A percentile compares a stretch with the other conserved stretches of the same genome.
Conservation (phyloP, 2,329 filamentous ascomycete genomes). For the Phialophora macrospora region DNA sequence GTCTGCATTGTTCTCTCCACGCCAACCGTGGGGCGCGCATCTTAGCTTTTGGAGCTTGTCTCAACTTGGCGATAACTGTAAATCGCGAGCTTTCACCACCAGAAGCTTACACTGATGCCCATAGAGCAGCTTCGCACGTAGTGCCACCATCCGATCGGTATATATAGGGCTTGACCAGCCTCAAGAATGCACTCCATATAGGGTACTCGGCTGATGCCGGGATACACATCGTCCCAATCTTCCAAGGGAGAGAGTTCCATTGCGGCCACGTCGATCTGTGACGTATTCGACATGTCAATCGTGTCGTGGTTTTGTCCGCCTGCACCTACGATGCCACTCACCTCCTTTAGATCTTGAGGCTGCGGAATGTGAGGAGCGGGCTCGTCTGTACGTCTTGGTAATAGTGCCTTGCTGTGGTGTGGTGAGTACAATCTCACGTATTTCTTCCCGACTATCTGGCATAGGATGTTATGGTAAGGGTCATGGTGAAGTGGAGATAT, state of each 20-base stretch:
- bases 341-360: conserved; percentile 7
- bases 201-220: conserved; percentile 62
- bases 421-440: conserved; percentile 90
- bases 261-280: conserved; percentile 73
- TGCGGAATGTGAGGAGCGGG: conserved; percentile 34
- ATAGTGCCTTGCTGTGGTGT: conserved; percentile 60
- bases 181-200: conserved; percentile 77
- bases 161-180: conserved; percentile 83
- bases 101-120: conserved; percentile 95
- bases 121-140: conserved; percentile 84
- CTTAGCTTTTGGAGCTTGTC: not conserved
- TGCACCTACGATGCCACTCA: conserved; percentile 20
- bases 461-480: conserved; percentile 89
- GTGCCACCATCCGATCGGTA: conserved; percentile 97
- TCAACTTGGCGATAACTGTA: not conserved
- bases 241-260: conserved; percentile 60
- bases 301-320: conserved; percentile 60
- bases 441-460: conserved; percentile 86
- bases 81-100: conserved; percentile 64
- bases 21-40: not conserved
- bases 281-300: conserved; percentile 93
- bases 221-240: conserved; percentile 55
- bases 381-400: conserved; percentile 59
- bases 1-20: not conserved
- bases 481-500: conserved; percentile 94